phyloP scores from a whole-genome alignment of 208 protist genomes.

The Acanthamoeba lugdunensis region DNA sequence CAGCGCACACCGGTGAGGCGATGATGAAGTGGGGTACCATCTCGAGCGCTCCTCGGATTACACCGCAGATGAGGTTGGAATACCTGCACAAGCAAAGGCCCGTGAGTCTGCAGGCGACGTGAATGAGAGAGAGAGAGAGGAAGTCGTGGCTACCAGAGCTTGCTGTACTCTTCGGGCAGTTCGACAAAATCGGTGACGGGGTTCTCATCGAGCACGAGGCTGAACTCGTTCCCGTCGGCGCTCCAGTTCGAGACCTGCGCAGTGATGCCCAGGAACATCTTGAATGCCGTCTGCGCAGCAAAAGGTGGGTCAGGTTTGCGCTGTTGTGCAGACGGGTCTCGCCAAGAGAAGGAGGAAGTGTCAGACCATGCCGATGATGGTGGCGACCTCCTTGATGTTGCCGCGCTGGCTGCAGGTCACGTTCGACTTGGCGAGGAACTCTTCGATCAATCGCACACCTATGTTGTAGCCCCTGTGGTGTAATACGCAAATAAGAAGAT shows the following conservation, averaged over 20 bases:
- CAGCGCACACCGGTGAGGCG: not conserved
- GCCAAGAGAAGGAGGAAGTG: not conserved
- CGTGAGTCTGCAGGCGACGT: not conserved
- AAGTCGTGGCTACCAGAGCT: constrained; percentile 85
- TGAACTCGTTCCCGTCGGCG: constrained; percentile 88
- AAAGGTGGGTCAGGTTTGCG: not conserved
- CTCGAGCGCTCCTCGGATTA: constrained; percentile 94
- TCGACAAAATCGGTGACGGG: constrained; percentile 96
- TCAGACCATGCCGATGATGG: constrained; percentile 93
- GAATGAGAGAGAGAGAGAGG: not conserved
- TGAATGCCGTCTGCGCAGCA: constrained; percentile 87
- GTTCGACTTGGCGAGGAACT: constrained; percentile 93
- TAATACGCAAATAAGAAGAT: not conserved
- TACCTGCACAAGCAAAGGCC: constrained; percentile 83
- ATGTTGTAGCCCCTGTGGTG: constrained; percentile 94
- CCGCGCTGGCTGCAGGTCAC: constrained; percentile 87
- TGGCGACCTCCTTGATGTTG: constrained; percentile 94
- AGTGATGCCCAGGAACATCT: constrained; percentile 95
- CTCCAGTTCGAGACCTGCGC: constrained; percentile 91
- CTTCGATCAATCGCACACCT: constrained; percentile 95
- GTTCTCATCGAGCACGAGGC: constrained; percentile 95
- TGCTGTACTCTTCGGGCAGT: constrained; percentile 92
- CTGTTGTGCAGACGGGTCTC: not conserved
- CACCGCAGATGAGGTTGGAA: constrained; percentile 96
- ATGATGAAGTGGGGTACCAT: constrained; percentile 86